phyloP scores from a whole-genome alignment of 164 flowering plant genomes.

The Sedum album region DNA sequence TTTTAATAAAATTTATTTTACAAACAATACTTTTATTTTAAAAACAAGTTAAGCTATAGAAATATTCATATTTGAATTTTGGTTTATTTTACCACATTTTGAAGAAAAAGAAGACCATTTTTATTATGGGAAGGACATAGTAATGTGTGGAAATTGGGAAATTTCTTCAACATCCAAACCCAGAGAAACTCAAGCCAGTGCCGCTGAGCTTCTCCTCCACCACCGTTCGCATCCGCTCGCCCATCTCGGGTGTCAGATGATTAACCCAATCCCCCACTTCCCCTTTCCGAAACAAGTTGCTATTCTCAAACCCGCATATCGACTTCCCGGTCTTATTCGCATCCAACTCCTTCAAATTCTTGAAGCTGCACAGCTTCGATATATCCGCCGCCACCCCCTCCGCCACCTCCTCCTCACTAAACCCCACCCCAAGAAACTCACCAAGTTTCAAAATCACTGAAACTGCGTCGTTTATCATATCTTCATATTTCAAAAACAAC shows the following conservation, averaged over 20 bases:
- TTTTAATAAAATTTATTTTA: too few relatives aligned
- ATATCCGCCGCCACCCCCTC: slow-evolving; percentile 17
- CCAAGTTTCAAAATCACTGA: slow-evolving; percentile 15
- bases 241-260: slow-evolving; percentile 20
- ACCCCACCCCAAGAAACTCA: slow-evolving; percentile 11
- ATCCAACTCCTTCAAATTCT: slow-evolving; percentile 21
- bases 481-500: slow-evolving; percentile 28
- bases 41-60: too few relatives aligned
- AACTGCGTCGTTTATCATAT: slow-evolving; percentile 16
- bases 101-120: too few relatives aligned
- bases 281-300: slow-evolving; percentile 24
- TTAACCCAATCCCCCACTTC: slow-evolving; percentile 29
- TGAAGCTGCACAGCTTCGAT: slow-evolving; percentile 21
- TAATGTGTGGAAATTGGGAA: too few relatives aligned
- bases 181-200: slow-evolving; percentile 15
- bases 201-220: slow-evolving; percentile 25
- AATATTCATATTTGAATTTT: too few relatives aligned
- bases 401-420: slow-evolving; percentile 7
- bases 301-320: slow-evolving; percentile 16
- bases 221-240: slow-evolving; percentile 7
- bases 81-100: too few relatives aligned
- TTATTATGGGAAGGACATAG: too few relatives aligned
- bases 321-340: slow-evolving; percentile 25
- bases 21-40: too few relatives aligned
- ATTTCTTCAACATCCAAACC: too few relatives aligned